phyloP scores from a whole-genome alignment of 192 early-diverging fungal genomes.

The Cetraspora pellucida region DNA sequence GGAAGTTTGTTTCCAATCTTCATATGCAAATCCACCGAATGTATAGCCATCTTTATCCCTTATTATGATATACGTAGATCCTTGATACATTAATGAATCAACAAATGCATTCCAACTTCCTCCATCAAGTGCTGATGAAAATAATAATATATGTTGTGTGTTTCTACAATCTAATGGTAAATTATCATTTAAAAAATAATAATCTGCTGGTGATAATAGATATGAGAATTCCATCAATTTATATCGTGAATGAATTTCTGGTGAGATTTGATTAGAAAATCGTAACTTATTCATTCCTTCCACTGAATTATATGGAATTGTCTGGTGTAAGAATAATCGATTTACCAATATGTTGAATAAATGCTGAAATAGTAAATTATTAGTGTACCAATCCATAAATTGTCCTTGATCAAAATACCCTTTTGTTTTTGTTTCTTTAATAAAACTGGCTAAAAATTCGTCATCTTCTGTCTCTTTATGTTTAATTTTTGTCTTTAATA shows the following conservation, averaged over 20 bases:
- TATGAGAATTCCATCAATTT: slow-evolving; percentile 11
- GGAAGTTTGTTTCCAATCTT: slow-evolving; percentile 56
- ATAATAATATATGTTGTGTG: slow-evolving; percentile 43
- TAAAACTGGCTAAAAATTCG: background rate
- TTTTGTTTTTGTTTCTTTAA: background rate
- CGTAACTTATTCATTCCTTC: background rate
- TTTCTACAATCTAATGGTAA: slow-evolving; percentile 26
- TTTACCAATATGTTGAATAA: slow-evolving; percentile 1
- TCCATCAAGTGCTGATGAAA: slow-evolving; percentile 52
- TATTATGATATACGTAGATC: slow-evolving; percentile 53
- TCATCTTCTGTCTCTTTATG: slow-evolving; percentile 7
- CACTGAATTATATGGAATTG: background rate
- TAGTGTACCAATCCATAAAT: slow-evolving; percentile 25
- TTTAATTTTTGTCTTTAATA: slow-evolving; percentile 4
- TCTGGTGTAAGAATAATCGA: background rate
- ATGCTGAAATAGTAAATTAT: slow-evolving; percentile 21
- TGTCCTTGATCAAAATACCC: background rate
- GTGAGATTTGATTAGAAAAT: background rate
- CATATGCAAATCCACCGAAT: slow-evolving; percentile 72
- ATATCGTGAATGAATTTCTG: slow-evolving; percentile 7
- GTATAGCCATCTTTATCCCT: slow-evolving; percentile 57
- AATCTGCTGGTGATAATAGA: slow-evolving; percentile 19
- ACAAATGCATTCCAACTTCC: slow-evolving; percentile 55
- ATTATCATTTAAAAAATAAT: slow-evolving; percentile 18
- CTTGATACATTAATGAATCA: slow-evolving; percentile 46